Conservation (phyloP, 768 basidiomycete genomes). For the Myochromella boudieri region DNA sequence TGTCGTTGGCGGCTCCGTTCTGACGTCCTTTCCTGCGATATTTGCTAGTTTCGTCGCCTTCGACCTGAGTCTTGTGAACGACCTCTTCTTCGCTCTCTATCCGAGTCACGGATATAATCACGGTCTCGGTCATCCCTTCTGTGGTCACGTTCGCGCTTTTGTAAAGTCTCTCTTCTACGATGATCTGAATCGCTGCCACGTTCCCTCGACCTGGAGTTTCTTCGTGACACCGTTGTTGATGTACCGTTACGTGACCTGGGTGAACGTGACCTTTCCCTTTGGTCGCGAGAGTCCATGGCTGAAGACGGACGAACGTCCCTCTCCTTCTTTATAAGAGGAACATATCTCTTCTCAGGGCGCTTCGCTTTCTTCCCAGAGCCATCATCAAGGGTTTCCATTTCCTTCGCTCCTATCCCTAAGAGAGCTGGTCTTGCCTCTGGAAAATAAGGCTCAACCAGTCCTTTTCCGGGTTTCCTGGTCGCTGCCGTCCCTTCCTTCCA, state of each 20-base stretch:
- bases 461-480: slow-evolving; percentile 59
- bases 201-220: slow-evolving; percentile 53
- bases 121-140: slow-evolving; percentile 13
- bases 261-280: slow-evolving; percentile 34
- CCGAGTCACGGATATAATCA: slow-evolving; percentile 18
- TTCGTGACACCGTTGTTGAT: slow-evolving; percentile 45
- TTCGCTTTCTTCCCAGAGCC: slow-evolving; percentile 52
- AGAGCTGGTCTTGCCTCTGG: slow-evolving; percentile 83
- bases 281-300: slow-evolving; percentile 12
- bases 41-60: slow-evolving; percentile 14
- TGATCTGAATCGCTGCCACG: slow-evolving; percentile 31
- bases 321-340: slow-evolving; percentile 80
- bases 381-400: slow-evolving; percentile 70
- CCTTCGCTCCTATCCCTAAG: slow-evolving; percentile 93
- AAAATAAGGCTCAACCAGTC: slow-evolving; percentile 73
- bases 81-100: slow-evolving; percentile 31
- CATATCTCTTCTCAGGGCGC: slow-evolving; percentile 72
- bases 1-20: too few species aligned
- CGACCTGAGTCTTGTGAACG: slow-evolving; percentile 26
- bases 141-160: slow-evolving; percentile 17
- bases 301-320: slow-evolving; percentile 33
- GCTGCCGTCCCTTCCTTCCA: slow-evolving; percentile 86
- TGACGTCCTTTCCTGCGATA: too few species aligned
- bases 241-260: slow-evolving; percentile 30
- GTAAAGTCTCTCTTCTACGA: slow-evolving; percentile 22